These are phyloP conservation scores for Clitopilus passeckerianus DNA, from an alignment of 768 basidiomycete genomes.

Conservation along the genomic window DNA sequence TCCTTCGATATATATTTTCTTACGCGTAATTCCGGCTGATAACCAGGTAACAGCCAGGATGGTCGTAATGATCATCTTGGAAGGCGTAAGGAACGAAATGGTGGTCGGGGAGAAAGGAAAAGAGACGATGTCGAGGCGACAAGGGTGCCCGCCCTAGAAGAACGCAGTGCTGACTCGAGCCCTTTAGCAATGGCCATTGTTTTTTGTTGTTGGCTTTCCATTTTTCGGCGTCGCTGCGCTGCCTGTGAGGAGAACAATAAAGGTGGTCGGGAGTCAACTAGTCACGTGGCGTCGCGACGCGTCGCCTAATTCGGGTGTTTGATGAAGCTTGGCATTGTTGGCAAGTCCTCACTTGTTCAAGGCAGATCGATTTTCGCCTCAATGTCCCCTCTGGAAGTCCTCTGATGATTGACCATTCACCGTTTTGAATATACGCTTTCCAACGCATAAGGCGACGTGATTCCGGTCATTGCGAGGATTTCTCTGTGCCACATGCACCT, in stretches of 20 bases:
- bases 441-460: too few species aligned
- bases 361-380: too few species aligned
- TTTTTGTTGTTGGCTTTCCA: slow-evolving; percentile 3
- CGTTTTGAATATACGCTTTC: too few species aligned
- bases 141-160: background rate
- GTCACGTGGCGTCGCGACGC: slow-evolving; percentile 3
- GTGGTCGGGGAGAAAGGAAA: slow-evolving; percentile 19
- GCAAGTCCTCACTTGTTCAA: too few species aligned
- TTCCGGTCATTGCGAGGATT: too few species aligned
- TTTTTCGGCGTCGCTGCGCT: slow-evolving; percentile 6
- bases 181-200: slow-evolving; percentile 5
- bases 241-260: slow-evolving; percentile 3
- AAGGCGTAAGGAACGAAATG: slow-evolving; percentile 8
- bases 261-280: background rate
- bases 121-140: slow-evolving; percentile 6
- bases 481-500: too few species aligned
- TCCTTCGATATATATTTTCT: background rate
- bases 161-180: background rate
- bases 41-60: slow-evolving; percentile 6
- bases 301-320: background rate
- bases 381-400: too few species aligned
- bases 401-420: too few species aligned
- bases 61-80: slow-evolving; percentile 20
- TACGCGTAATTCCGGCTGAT: slow-evolving; percentile 7
- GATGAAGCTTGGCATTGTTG: too few species aligned